phyloP scores from a whole-genome alignment of 257 asterid species.

The Gentiana macrophylla region DNA sequence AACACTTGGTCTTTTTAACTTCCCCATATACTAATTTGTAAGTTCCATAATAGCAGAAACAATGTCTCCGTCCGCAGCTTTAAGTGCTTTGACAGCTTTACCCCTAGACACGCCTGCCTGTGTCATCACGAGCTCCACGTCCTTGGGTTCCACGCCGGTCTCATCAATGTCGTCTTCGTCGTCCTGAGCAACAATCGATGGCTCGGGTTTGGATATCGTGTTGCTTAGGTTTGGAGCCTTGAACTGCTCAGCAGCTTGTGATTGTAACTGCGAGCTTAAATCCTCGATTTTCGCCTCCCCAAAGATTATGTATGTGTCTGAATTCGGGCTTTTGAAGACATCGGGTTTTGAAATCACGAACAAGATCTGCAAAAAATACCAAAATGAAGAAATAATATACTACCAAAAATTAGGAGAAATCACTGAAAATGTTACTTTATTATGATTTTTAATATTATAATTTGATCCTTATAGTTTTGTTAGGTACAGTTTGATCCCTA shows the following conservation, averaged over 20 bases:
- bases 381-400: background rate
- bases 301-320: conserved; percentile 48
- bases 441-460: too few relatives aligned
- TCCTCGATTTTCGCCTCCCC: conserved; percentile 59
- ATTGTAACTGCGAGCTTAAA: conserved; percentile 47
- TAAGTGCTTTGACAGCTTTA: conserved; percentile 56
- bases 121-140: conserved; percentile 59
- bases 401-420: background rate
- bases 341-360: conserved; percentile 55
- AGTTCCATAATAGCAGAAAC: conserved; percentile 73
- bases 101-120: conserved; percentile 59
- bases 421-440: too few relatives aligned
- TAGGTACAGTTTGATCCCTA: too few relatives aligned
- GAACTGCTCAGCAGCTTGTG: conserved; percentile 53
- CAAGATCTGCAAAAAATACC: conserved; percentile 21
- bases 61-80: conserved; percentile 61
- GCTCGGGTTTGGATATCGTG: conserved; percentile 39
- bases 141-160: conserved; percentile 57
- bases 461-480: too few relatives aligned
- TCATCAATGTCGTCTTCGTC: conserved; percentile 58
- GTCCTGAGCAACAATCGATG: conserved; percentile 35
- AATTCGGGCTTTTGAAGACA: conserved; percentile 57
- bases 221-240: conserved; percentile 33
- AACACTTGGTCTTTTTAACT: too few relatives aligned
- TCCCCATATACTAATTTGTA: conserved; percentile 29